These are phyloP conservation scores for Lachnellula occidentalis DNA, from an alignment of 2,329 filamentous ascomycete genomes.

Conservation along the genomic window DNA sequence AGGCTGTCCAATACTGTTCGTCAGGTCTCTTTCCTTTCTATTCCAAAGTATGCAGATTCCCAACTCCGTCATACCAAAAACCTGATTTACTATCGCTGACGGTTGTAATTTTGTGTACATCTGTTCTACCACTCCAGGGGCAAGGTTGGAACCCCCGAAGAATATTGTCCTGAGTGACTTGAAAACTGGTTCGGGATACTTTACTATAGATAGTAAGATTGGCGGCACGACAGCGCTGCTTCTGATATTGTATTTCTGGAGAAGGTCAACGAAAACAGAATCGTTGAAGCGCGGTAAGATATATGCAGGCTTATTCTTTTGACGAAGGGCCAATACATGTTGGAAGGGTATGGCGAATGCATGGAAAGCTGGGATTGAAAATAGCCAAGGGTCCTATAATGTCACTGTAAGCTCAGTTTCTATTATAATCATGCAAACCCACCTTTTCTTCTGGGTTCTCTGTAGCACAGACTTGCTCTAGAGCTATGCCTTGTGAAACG, in stretches of 20 bases:
- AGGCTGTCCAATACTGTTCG: conserved; percentile 40
- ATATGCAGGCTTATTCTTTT: conserved; percentile 57
- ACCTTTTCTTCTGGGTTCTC: not conserved
- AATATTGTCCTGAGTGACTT: conserved; percentile 37
- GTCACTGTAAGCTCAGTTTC: not conserved
- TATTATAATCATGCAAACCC: not conserved
- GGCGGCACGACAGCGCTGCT: conserved; percentile 65
- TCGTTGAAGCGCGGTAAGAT: conserved; percentile 75
- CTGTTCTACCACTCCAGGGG: conserved; percentile 32
- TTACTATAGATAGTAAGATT: conserved; percentile 41
- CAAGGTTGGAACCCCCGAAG: conserved; percentile 43
- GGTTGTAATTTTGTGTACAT: conserved; percentile 36
- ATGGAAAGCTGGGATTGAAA: conserved; percentile 28
- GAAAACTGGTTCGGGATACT: conserved; percentile 31
- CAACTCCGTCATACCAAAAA: conserved; percentile 49
- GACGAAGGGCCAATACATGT: conserved; percentile 39
- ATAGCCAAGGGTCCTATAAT: conserved; percentile 42
- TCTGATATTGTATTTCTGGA: conserved; percentile 63
- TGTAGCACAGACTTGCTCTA: not conserved
- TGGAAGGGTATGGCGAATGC: conserved; percentile 36
- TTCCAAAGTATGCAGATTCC: conserved; percentile 31
- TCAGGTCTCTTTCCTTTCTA: conserved; percentile 26
- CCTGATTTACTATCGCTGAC: conserved; percentile 38
- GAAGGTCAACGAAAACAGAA: conserved; percentile 58
- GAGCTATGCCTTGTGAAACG: conserved; percentile 2